These are phyloP conservation scores for Aegilops tauschii DNA, from an alignment of 176 grass and related monocot species.

Conservation along the genomic window DNA sequence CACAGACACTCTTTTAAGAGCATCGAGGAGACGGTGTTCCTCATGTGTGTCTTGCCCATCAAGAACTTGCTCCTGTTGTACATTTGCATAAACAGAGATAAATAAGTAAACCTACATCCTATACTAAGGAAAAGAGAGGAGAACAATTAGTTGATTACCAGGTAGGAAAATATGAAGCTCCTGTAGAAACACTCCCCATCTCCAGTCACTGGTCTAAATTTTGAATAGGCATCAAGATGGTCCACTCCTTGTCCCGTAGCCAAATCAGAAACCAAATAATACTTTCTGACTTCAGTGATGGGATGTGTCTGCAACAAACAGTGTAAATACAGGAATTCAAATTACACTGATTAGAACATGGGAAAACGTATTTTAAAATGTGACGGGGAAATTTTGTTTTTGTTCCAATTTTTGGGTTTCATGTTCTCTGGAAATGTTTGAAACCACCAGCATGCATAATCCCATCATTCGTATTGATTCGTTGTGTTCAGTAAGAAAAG, in stretches of 20 bases:
- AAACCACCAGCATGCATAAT: conserved; percentile 4
- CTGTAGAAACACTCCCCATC: conserved; percentile 53
- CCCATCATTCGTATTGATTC: not conserved
- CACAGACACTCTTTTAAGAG: conserved; percentile 18
- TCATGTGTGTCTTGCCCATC: conserved; percentile 34
- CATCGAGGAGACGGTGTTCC: conserved; percentile 33
- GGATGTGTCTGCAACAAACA: conserved; percentile 21
- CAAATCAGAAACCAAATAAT: not conserved
- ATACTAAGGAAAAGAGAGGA: conserved; percentile 12
- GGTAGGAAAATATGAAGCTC: conserved; percentile 53
- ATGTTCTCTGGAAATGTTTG: conserved; percentile 11
- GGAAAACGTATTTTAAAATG: not conserved
- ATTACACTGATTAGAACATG: conserved; percentile 2
- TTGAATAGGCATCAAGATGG: not conserved
- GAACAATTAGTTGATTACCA: conserved; percentile 19
- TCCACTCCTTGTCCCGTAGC: too few species aligned
- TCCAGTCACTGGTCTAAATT: conserved; percentile 24
- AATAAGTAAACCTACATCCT: conserved; percentile 22
- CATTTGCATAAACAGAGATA: not conserved
- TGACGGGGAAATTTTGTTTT: not conserved
- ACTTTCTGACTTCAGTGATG: not conserved
- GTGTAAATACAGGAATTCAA: not conserved
- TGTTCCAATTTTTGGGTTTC: not conserved
- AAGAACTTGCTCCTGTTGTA: conserved; percentile 44
- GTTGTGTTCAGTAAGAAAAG: not conserved